Conservation (phyloP, 2,329 filamentous ascomycete species). For the Pezicula neosporulosa region DNA sequence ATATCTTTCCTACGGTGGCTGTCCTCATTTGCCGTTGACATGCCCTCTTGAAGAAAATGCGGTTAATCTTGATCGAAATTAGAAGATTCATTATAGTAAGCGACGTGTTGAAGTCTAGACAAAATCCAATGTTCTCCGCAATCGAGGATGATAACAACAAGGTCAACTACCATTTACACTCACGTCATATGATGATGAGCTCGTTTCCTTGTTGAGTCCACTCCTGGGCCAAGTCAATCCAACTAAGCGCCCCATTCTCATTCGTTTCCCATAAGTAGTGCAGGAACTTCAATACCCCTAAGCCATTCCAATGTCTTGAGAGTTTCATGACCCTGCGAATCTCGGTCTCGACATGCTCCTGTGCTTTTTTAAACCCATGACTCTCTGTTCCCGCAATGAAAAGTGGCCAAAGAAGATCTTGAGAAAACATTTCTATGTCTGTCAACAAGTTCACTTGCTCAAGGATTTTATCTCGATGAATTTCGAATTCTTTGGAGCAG, state of each 20-base stretch:
- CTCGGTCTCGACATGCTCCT: background rate
- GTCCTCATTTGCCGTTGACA: too few relatives aligned
- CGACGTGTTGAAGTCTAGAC: too few relatives aligned
- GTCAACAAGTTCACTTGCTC: background rate
- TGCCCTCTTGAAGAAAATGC: too few relatives aligned
- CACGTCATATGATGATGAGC: background rate
- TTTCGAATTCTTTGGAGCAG: background rate
- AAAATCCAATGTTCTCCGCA: background rate
- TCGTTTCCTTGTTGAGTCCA: background rate
- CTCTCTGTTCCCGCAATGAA: background rate
- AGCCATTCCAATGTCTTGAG: background rate
- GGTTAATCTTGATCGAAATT: too few relatives aligned
- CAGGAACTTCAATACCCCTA: background rate
- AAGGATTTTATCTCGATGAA: background rate
- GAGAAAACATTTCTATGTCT: background rate
- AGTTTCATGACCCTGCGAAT: background rate
- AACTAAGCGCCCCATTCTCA: background rate
- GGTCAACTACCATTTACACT: too few relatives aligned
- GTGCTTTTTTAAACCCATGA: background rate
- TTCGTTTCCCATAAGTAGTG: background rate
- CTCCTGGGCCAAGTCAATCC: background rate
- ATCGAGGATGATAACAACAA: background rate
- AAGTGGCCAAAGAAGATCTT: background rate
- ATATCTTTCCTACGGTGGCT: too few relatives aligned
- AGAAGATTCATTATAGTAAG: too few relatives aligned